Base-by-base conservation (phyloP, 1,139 yeast species). In the Saccharomyces hybrid region DNA sequence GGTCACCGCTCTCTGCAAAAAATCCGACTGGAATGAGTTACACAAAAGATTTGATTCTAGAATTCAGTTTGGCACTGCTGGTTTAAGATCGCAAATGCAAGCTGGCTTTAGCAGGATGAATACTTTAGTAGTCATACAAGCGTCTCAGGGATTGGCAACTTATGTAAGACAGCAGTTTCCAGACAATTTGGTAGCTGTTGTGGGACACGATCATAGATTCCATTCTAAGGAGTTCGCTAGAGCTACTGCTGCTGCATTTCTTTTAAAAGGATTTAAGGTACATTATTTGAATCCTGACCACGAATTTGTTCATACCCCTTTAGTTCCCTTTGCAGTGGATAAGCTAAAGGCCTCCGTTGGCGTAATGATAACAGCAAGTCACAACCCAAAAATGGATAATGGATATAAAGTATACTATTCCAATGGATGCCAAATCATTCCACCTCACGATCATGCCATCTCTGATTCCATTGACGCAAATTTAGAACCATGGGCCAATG, bases 331-430 rank as follows among this genome's bases (percentile, higher is more conserved):
- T 71, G 83, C 88, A 0, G 85, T 93, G 29, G 88, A 86, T 60
- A 66, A 74, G 44, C 76, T 73, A 55, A 62, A 72, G 0, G 90
- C 96, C 0, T 74, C 84, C 0, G 89, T 84, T 51, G 99, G 98
- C 38, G 87, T 93, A 1, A 93, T 93, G 98, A 82, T 93, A 49
- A 93, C 99, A 0, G 98, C 99, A 0, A 88, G 96, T 53, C 99
- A 93, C 70, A 93, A 93, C 65, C 98, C 98, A 0, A 95, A 93
- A 13, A 76, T 77, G 59, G 98, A 91, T 67, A 93, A 93, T 65
- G 99, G 99, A 0, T 93, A 89, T 72, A 93, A 93, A 66, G 98
- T 93, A 0, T 91, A 93, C 73, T 89, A 95, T 81, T 76, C 79
- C 14, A 93, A 93, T 65, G 98, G 97, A 5, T 91, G 98, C 69